Evolutionary conservation across 1,284 basidiomycete species (phyloP).

Genomic region (Naganishia albida): DNA sequence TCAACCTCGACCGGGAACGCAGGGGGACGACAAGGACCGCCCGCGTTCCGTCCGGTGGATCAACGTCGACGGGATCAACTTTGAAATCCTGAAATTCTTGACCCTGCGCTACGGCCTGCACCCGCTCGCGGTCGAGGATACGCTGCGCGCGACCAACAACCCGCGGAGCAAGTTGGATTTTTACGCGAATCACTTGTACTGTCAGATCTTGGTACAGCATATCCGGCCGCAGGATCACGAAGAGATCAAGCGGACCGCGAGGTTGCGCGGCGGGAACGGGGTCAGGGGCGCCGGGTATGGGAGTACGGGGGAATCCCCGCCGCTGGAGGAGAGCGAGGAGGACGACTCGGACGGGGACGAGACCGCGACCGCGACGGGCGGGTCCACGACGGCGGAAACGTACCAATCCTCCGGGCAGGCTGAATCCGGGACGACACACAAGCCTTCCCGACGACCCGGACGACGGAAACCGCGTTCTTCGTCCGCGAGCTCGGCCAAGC

Average conservation of each 20-base stretch:
- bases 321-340: not conserved
- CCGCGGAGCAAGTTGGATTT: constrained; percentile 54
- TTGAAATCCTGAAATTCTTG: constrained; percentile 52
- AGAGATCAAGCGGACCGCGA: constrained; percentile 22
- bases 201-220: constrained; percentile 53
- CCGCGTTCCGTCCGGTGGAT: constrained; percentile 36
- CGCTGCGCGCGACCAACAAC: constrained; percentile 45
- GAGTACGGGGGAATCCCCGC: constrained; percentile 4
- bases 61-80: constrained; percentile 52
- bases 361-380: not conserved
- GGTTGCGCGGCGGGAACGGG: not conserved
- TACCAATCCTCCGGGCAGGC: constrained; percentile 23
- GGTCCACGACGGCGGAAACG: constrained; percentile 3
- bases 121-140: constrained; percentile 53
- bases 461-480: not conserved
- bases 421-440: constrained; percentile 7
- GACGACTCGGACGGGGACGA: constrained; percentile 1
- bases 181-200: constrained; percentile 51
- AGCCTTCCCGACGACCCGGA: no score
- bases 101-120: constrained; percentile 50
- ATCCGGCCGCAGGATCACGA: constrained; percentile 40
- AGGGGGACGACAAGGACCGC: constrained; percentile 39
- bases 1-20: constrained; percentile 28
- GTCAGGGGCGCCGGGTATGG: constrained; percentile 1
- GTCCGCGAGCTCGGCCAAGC: not conserved